Percentiles rank a stretch among this genome's conserved stretches.
Evolutionary conservation across 352 stramenopile species (phyloP).

Genomic region (Phytophthora ohioensis): DNA sequence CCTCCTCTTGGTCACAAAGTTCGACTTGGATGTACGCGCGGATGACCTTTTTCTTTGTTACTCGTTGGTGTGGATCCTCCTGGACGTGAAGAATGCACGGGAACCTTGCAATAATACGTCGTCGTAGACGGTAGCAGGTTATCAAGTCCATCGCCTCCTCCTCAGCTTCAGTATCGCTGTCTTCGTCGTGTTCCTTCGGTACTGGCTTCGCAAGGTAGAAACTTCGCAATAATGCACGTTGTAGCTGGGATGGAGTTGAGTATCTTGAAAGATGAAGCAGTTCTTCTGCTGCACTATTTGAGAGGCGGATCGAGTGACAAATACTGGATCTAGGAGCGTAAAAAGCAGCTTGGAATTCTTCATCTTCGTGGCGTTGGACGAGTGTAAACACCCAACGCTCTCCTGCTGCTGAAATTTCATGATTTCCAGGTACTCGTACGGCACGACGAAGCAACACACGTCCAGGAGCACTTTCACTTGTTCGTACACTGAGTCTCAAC

Average conservation of each 20-base stretch:
- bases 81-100: constrained; percentile 51
- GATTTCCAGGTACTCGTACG: constrained; percentile 12
- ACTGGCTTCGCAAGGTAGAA: constrained; percentile 19
- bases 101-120: constrained; percentile 52
- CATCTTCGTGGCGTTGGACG: constrained; percentile 26
- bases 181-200: not conserved
- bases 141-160: constrained; percentile 6
- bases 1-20: constrained; percentile 26
- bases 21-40: constrained; percentile 73
- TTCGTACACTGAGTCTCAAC: constrained; percentile 33
- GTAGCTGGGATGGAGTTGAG: constrained; percentile 22
- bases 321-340: constrained; percentile 30
- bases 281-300: constrained; percentile 19
- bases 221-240: constrained; percentile 16
- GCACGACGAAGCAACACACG: constrained; percentile 43
- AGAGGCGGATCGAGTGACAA: constrained; percentile 15
- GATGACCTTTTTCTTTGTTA: constrained; percentile 50
- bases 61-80: constrained; percentile 43
- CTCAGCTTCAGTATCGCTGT: constrained; percentile 1
- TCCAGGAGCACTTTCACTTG: constrained; percentile 28
- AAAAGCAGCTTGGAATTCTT: constrained; percentile 34
- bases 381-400: constrained; percentile 40
- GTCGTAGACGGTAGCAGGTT: constrained; percentile 26
- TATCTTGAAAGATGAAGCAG: constrained; percentile 33
- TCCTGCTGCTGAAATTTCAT: not conserved